phyloP scores from a whole-genome alignment of 768 basidiomycete species.

The Ephemerocybe angulata region DNA sequence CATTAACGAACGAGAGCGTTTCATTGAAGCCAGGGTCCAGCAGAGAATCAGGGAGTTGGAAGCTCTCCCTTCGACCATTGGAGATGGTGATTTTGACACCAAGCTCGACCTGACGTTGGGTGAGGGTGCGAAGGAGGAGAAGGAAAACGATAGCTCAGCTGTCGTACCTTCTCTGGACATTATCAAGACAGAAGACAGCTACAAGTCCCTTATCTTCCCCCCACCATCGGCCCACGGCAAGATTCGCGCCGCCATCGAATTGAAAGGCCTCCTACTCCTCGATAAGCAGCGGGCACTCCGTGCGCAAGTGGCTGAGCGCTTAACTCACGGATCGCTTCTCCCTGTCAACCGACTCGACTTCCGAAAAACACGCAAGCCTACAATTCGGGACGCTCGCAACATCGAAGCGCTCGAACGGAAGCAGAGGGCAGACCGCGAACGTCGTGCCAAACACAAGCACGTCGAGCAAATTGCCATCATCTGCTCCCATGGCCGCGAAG shows the following conservation, averaged over 20 bases:
- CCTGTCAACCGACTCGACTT: constrained; percentile 91
- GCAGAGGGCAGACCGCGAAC: constrained; percentile 89
- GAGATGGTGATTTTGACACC: constrained; percentile 64
- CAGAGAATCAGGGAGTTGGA: constrained; percentile 89
- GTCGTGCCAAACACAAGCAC: constrained; percentile 93
- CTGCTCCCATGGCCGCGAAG: constrained; percentile 74
- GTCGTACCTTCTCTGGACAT: constrained; percentile 15
- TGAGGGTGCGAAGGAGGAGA: constrained; percentile 38
- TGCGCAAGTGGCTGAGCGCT: constrained; percentile 79
- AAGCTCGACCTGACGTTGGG: constrained; percentile 36
- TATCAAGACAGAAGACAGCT: constrained; percentile 26
- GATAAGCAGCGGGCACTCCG: constrained; percentile 90
- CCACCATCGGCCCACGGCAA: constrained; percentile 72
- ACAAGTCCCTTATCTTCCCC: constrained; percentile 47
- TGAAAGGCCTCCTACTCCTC: constrained; percentile 82
- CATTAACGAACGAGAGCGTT: constrained; percentile 87
- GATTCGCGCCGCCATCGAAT: constrained; percentile 86
- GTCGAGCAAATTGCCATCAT: constrained; percentile 90
- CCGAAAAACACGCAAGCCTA: constrained; percentile 81
- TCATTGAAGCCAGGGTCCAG: constrained; percentile 82
- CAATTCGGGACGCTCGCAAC: constrained; percentile 81
- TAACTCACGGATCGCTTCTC: constrained; percentile 83
- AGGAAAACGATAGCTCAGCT: constrained; percentile 32
- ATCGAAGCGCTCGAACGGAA: constrained; percentile 89
- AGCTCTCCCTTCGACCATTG: constrained; percentile 71